phyloP scores from a whole-genome alignment of 768 basidiomycete genomes.

The Boletus rubroflammeus region DNA sequence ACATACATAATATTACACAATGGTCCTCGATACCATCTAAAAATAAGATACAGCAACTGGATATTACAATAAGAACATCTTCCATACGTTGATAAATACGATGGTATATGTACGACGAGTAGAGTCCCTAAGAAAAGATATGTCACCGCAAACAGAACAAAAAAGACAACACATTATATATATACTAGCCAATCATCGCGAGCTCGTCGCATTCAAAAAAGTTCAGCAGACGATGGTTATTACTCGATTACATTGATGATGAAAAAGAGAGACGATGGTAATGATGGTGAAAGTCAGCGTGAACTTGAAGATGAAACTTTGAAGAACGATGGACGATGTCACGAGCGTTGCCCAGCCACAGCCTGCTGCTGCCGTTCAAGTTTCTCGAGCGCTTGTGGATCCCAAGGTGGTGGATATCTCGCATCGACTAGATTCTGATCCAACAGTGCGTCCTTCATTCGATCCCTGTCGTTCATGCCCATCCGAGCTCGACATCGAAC shows the following conservation, averaged over 20 bases:
- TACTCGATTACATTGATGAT: neutral
- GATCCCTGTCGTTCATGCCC: constrained; percentile 70
- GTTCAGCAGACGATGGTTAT: neutral
- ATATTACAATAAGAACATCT: constrained; percentile 19
- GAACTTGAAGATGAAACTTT: neutral
- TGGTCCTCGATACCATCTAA: neutral
- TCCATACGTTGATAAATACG: constrained; percentile 5
- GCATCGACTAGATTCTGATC: constrained; percentile 78
- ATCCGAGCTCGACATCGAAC: constrained; percentile 72
- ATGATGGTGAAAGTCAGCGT: neutral
- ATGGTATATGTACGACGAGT: constrained; percentile 13
- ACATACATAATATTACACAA: neutral
- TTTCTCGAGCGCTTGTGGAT: constrained; percentile 40
- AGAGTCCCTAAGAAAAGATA: constrained; percentile 4
- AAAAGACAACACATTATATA: neutral
- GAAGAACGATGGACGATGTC: neutral
- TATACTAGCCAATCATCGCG: neutral
- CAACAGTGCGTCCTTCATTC: constrained; percentile 70
- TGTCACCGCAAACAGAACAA: neutral
- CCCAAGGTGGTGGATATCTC: constrained; percentile 70
- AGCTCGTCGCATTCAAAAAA: neutral
- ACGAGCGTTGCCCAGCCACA: constrained; percentile 8
- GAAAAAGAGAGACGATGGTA: neutral
- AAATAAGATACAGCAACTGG: constrained; percentile 20
- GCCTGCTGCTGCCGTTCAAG: constrained; percentile 28